Evolutionary conservation across 495 filamentous ascomycete species (phyloP).

Genomic region (Talaromyces ruber): DNA sequence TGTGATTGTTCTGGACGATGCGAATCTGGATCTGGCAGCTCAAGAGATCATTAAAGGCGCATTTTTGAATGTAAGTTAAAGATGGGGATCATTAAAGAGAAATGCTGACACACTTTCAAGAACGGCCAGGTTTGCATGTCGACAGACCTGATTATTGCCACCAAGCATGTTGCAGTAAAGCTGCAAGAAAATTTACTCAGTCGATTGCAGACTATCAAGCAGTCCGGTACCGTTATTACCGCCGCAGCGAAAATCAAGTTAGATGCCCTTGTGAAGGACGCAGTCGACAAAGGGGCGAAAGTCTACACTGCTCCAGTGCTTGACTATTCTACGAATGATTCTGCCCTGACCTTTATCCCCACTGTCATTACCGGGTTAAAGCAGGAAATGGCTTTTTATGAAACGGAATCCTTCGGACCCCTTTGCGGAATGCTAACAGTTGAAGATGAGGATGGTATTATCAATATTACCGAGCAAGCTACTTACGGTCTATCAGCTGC

Average conservation of each 20-base stretch:
- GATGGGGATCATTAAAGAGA: neutral
- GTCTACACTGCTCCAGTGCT: neutral
- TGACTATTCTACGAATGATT: no score
- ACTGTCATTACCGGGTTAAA: constrained; percentile 47
- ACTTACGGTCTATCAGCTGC: constrained; percentile 37
- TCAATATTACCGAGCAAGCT: constrained; percentile 41
- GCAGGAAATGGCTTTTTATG: constrained; percentile 74
- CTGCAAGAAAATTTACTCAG: constrained; percentile 53
- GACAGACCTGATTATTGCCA: constrained; percentile 79
- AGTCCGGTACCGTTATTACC: constrained; percentile 53
- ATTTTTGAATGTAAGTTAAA: constrained; percentile 32
- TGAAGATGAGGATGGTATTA: constrained; percentile 37
- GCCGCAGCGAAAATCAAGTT: constrained; percentile 8
- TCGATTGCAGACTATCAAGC: constrained; percentile 6
- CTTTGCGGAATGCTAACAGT: constrained; percentile 47
- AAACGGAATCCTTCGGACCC: constrained; percentile 76
- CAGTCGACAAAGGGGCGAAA: neutral
- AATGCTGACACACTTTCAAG: neutral
- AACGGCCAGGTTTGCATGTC: constrained; percentile 88
- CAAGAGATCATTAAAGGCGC: constrained; percentile 39
- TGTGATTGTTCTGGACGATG: constrained; percentile 51
- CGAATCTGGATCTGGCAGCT: constrained; percentile 47
- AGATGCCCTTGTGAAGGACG: neutral
- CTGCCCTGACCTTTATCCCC: constrained; percentile 14
- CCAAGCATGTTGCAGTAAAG: constrained; percentile 52